These are phyloP conservation scores for Ophidiomyces ophidiicola DNA, from an alignment of 2,329 filamentous ascomycete species.

Conservation along the genomic window DNA sequence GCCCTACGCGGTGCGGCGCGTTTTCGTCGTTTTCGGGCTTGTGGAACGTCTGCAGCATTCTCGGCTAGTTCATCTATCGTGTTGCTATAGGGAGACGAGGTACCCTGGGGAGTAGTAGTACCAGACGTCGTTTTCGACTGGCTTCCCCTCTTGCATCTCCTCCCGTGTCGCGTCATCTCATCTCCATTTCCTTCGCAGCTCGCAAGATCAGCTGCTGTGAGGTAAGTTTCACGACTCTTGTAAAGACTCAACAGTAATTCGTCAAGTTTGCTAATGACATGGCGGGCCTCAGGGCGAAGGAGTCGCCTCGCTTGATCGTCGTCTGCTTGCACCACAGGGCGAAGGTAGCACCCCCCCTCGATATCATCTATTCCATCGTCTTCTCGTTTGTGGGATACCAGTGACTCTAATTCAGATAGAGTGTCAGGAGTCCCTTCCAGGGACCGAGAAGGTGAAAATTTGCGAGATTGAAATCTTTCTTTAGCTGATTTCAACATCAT, in stretches of 20 bases:
- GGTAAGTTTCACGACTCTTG: conserved; percentile 47
- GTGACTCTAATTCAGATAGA: conserved; percentile 18
- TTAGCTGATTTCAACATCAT: conserved; percentile 55
- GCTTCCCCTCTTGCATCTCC: not conserved
- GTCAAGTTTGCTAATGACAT: conserved; percentile 59
- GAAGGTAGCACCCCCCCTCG: conserved; percentile 12
- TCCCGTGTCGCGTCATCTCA: not conserved
- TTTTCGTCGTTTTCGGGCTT: not conserved
- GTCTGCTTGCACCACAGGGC: conserved; percentile 52
- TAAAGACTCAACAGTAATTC: conserved; percentile 58
- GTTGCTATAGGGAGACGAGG: not conserved
- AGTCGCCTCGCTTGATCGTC: conserved; percentile 55
- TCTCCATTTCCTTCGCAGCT: not conserved
- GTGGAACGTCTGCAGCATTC: no score
- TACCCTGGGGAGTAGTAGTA: not conserved
- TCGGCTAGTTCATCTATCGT: not conserved
- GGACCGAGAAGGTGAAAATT: conserved; percentile 20
- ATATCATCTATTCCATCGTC: conserved; percentile 17
- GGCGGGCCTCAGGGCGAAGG: conserved; percentile 56
- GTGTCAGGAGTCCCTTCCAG: conserved; percentile 10
- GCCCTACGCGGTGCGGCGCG: conserved; percentile 2
- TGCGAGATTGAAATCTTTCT: conserved; percentile 43
- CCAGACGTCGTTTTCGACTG: conserved; percentile 4
- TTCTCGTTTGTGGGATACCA: conserved; percentile 12
- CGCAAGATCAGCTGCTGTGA: conserved; percentile 16